These are phyloP conservation scores for Coniosporium tulheliwenetii DNA, from an alignment of 2,329 filamentous ascomycete species.

Conservation along the genomic window DNA sequence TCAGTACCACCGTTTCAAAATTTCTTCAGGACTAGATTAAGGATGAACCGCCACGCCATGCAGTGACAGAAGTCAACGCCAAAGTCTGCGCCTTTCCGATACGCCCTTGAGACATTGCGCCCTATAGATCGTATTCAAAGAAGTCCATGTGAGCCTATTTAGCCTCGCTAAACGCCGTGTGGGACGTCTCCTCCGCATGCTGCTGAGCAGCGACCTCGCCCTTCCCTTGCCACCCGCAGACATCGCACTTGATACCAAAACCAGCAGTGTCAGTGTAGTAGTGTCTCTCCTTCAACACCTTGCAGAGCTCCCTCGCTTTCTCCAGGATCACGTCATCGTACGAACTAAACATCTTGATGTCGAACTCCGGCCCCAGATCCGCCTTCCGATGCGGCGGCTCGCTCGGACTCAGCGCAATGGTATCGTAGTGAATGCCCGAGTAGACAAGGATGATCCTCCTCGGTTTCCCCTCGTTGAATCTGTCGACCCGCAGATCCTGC, in stretches of 20 bases:
- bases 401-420: slow-evolving; percentile 58
- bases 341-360: slow-evolving; percentile 59
- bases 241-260: slow-evolving; percentile 64
- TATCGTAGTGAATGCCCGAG: slow-evolving; percentile 87
- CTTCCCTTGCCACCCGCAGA: slow-evolving; percentile 52
- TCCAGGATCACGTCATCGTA: slow-evolving; percentile 37
- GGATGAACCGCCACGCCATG: too few species aligned
- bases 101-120: too few species aligned
- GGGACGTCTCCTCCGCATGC: slow-evolving; percentile 47
- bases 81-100: too few species aligned
- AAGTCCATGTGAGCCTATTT: background rate
- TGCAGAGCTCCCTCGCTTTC: slow-evolving; percentile 40
- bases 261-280: slow-evolving; percentile 83
- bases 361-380: slow-evolving; percentile 53
- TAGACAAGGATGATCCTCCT: slow-evolving; percentile 71
- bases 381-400: slow-evolving; percentile 39
- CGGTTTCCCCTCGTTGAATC: slow-evolving; percentile 60
- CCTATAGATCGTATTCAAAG: too few species aligned
- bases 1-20: too few species aligned
- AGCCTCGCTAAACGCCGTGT: slow-evolving; percentile 38
- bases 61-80: too few species aligned
- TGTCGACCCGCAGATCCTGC: slow-evolving; percentile 48
- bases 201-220: slow-evolving; percentile 47
- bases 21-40: too few species aligned
- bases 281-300: slow-evolving; percentile 50